Conservation (phyloP, 2,329 filamentous ascomycete species). For the Raffaelea deltoideospora region DNA sequence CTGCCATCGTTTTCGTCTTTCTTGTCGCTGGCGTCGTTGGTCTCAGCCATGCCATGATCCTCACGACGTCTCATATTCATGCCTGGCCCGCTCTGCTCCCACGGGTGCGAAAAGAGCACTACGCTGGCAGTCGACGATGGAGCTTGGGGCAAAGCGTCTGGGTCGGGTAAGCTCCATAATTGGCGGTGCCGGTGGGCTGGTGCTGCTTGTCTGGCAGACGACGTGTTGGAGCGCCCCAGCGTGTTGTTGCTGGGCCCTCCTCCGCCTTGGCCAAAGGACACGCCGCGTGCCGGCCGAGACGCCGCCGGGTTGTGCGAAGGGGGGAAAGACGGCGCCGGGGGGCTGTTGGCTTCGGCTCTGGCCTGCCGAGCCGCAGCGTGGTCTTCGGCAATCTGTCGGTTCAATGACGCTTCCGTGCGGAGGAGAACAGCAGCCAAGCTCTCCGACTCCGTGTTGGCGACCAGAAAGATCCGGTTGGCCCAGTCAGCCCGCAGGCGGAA, state of each 20-base stretch:
- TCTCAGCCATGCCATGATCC: neutral
- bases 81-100: neutral
- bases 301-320: slow-evolving; percentile 12
- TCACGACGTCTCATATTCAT: neutral
- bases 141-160: slow-evolving; percentile 35
- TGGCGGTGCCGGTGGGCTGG: slow-evolving; percentile 26
- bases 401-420: slow-evolving; percentile 40
- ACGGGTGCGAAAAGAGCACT: slow-evolving; percentile 29
- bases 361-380: slow-evolving; percentile 22
- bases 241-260: too few relatives aligned
- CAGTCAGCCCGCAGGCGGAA: slow-evolving; percentile 76
- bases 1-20: neutral
- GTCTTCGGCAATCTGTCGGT: slow-evolving; percentile 36
- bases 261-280: slow-evolving; percentile 32
- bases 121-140: slow-evolving; percentile 31
- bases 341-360: slow-evolving; percentile 25
- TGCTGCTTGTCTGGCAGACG: slow-evolving; percentile 14
- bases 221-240: too few relatives aligned
- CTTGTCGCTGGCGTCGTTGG: neutral
- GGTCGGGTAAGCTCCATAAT: slow-evolving; percentile 44
- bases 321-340: slow-evolving; percentile 20
- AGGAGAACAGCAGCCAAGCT: slow-evolving; percentile 58
- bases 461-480: slow-evolving; percentile 59
- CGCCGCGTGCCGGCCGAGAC: slow-evolving; percentile 19
- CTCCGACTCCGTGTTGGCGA: slow-evolving; percentile 54